These are phyloP conservation scores for Pyrus communis DNA, from an alignment of 306 rosid genomes.

Conservation along the genomic window DNA sequence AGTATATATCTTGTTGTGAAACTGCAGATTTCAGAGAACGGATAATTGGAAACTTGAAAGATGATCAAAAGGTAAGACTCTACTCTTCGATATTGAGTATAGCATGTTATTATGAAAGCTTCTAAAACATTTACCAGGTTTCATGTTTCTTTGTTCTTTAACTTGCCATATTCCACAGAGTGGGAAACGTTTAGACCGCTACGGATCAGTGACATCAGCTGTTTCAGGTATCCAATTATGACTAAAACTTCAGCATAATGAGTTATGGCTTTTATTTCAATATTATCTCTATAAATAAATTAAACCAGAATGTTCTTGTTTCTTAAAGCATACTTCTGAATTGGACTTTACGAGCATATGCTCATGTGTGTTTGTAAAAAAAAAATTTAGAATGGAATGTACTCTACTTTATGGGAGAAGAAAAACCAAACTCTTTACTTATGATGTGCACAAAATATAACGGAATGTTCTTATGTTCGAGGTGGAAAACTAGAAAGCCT, in stretches of 20 bases:
- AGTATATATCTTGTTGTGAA: conserved; percentile 17
- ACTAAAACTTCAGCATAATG: neutral
- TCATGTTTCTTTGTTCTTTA: neutral
- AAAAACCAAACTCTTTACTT: too few relatives aligned
- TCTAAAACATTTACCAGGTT: conserved; percentile 2
- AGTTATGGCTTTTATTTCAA: neutral
- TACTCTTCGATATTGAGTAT: conserved; percentile 1
- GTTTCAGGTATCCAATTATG: conserved; percentile 49
- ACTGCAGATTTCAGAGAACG: conserved; percentile 78
- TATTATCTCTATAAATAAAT: neutral
- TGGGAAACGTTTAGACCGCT: conserved; percentile 51
- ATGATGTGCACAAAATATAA: too few relatives aligned
- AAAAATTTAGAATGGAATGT: too few relatives aligned
- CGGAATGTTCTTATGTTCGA: too few relatives aligned
- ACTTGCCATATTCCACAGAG: conserved; percentile 44
- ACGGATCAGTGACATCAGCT: conserved; percentile 77
- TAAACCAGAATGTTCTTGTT: neutral
- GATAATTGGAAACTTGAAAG: conserved; percentile 75
- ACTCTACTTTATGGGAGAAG: too few relatives aligned
- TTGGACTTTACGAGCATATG: too few relatives aligned
- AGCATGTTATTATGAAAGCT: neutral
- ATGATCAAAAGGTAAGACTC: conserved; percentile 58
- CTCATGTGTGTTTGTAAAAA: too few relatives aligned
- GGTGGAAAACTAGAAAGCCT: too few relatives aligned
- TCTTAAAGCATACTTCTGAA: too few relatives aligned